Evolutionary conservation across 2,329 filamentous ascomycete genomes (phyloP), one percentile per base, ranked within the genome.

Genomic region (Aspergillus tanneri): DNA sequence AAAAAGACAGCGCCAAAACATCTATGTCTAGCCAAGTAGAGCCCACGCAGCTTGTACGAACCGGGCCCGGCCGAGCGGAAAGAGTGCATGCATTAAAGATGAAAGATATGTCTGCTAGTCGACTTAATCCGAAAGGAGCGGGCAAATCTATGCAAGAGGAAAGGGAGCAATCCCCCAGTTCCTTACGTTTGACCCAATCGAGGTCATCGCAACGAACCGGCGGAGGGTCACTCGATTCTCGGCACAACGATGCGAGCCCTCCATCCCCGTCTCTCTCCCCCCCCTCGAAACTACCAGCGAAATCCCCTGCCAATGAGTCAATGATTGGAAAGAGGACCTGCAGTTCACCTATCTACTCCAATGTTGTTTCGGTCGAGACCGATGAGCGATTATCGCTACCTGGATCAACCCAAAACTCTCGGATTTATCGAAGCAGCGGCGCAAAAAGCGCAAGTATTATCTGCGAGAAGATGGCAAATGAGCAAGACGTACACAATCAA

Each of bases 91-190:
- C 61, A 2, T 37, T 65, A 22, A 61, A 57, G 22, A 55, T 61
- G 52, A 61, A 57, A 40, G 64, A 67, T 44, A 50, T 66, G 25
- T 56, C 54, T n/a, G 50, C 49, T 21, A 60, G 54, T 23, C 62
- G 63, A 18, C 44, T 48, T n/a, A 41, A 54, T n/a, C 30, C 52
- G 10, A 56, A 54, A 19, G 46, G 37, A 3, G 36, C 48, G 9
- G 48, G 49, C 4, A 50, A 47, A 6, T 27, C 16, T 21, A 23
- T 30, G 18, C 21, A 42, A 5, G 35, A 25, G 22, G 53, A 41
- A 41, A 27, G 32, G 19, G 40, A 28, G 4, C 43, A 42, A n/a
- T 18, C 21, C 2, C 19, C 30, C 10, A 16, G 34, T 12, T 37
- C 36, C 11, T 19, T 40, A 5, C 45, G 23, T 22, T 36, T n/a